These are phyloP conservation scores for Backusella mclennaniae DNA, from an alignment of 192 early-diverging fungal species.

Conservation along the genomic window DNA sequence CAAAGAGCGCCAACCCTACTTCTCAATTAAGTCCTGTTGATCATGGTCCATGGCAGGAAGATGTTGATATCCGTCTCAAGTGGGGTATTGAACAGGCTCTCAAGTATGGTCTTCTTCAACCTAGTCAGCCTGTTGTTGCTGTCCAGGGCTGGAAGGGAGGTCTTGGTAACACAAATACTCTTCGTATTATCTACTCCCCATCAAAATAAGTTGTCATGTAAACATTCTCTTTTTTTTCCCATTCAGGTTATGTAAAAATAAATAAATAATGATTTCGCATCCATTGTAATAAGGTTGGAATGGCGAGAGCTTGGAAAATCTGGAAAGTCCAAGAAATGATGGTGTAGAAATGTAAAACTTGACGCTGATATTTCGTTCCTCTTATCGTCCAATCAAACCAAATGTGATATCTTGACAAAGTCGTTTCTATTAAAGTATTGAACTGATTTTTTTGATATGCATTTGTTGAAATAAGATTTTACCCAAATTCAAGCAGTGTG, in stretches of 20 bases:
- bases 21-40: conserved; percentile 39
- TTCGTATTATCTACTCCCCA: conserved; percentile 68
- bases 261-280: background rate
- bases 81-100: conserved; percentile 76
- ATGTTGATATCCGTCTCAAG: conserved; percentile 75
- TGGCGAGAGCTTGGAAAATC: background rate
- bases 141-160: conserved; percentile 81
- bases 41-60: conserved; percentile 74
- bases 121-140: conserved; percentile 68
- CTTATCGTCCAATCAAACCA: background rate
- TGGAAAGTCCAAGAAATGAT: background rate
- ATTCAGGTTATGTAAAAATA: background rate
- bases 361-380: background rate
- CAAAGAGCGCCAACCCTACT: background rate
- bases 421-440: background rate
- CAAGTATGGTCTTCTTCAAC: conserved; percentile 57
- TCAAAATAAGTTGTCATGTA: background rate
- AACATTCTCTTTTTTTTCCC: background rate
- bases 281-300: background rate
- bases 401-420: background rate
- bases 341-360: background rate
- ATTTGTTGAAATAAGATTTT: background rate
- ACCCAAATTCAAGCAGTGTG: background rate
- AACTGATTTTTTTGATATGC: background rate
- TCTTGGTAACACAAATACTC: conserved; percentile 81